Evolutionary conservation across 2,329 filamentous ascomycete species (phyloP).

Genomic region (Moelleriella libera): DNA sequence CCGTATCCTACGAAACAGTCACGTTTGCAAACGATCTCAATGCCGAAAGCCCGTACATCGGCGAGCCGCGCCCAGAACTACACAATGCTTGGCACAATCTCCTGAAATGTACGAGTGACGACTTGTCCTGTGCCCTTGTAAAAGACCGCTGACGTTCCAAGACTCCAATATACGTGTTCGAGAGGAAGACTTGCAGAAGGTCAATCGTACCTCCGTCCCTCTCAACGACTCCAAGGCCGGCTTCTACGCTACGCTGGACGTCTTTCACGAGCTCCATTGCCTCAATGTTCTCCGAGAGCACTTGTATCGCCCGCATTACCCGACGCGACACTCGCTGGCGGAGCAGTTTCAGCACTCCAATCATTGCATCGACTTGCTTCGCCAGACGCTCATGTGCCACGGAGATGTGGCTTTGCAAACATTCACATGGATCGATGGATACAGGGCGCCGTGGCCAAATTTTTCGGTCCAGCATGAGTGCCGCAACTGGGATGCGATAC

Average conservation of each 20-base stretch:
- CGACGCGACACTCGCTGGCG: neutral
- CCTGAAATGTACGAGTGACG: neutral
- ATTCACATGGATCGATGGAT: neutral
- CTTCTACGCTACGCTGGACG: neutral
- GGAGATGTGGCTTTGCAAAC: neutral
- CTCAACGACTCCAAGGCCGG: neutral
- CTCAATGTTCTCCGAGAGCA: neutral
- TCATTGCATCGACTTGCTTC: neutral
- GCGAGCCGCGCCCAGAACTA: neutral
- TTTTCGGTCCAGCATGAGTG: neutral
- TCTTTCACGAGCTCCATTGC: neutral
- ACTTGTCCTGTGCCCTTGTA: neutral
- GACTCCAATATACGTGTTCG: neutral
- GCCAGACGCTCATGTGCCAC: neutral
- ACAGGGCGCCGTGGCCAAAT: neutral
- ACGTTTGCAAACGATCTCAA: neutral
- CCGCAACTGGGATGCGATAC: neutral
- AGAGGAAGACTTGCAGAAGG: neutral
- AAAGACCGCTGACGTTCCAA: neutral
- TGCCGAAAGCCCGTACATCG: neutral
- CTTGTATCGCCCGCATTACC: neutral
- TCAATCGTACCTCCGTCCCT: neutral
- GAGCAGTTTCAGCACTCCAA: neutral
- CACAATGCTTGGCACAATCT: neutral
- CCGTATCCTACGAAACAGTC: too few relatives aligned